phyloP scores from a whole-genome alignment of 352 stramenopile genomes.

The Globisporangium parvum region DNA sequence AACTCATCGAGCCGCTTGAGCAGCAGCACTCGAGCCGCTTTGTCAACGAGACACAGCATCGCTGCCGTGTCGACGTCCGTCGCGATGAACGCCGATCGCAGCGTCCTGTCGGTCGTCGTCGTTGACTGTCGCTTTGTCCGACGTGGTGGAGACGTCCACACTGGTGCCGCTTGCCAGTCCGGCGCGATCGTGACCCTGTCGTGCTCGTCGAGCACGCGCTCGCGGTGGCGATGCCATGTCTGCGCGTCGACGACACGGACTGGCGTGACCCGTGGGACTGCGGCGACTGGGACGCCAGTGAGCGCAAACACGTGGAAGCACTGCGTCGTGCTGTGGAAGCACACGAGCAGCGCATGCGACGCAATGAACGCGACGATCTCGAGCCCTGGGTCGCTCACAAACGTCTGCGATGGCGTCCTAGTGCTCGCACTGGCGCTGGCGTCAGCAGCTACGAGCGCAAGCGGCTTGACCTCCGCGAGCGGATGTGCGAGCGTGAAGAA shows the following conservation, averaged over 20 bases:
- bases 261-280: slow-evolving; percentile 1
- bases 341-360: slow-evolving; percentile 31
- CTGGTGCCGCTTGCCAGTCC: slow-evolving; percentile 25
- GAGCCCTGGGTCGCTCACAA: slow-evolving; percentile 49
- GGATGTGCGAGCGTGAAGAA: slow-evolving; percentile 74
- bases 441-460: too few species aligned
- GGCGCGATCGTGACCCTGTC: slow-evolving; percentile 30
- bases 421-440: too few species aligned
- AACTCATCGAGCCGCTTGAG: slow-evolving; percentile 21
- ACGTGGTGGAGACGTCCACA: slow-evolving; percentile 28
- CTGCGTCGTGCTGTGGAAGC: slow-evolving; percentile 39
- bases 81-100: slow-evolving; percentile 27
- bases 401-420: slow-evolving; percentile 6
- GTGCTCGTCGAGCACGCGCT: slow-evolving; percentile 17
- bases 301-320: slow-evolving; percentile 51
- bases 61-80: slow-evolving; percentile 16
- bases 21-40: slow-evolving; percentile 23
- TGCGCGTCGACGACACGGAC: slow-evolving; percentile 34
- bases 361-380: slow-evolving; percentile 37
- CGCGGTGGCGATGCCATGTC: slow-evolving; percentile 30
- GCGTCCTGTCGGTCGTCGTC: neutral
- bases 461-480: slow-evolving; percentile 71
- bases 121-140: slow-evolving; percentile 2
- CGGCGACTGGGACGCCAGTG: slow-evolving; percentile 7
- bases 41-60: slow-evolving; percentile 45